Evolutionary conservation across 257 asterid genomes (phyloP).

Genomic region (Salvia splendens): DNA sequence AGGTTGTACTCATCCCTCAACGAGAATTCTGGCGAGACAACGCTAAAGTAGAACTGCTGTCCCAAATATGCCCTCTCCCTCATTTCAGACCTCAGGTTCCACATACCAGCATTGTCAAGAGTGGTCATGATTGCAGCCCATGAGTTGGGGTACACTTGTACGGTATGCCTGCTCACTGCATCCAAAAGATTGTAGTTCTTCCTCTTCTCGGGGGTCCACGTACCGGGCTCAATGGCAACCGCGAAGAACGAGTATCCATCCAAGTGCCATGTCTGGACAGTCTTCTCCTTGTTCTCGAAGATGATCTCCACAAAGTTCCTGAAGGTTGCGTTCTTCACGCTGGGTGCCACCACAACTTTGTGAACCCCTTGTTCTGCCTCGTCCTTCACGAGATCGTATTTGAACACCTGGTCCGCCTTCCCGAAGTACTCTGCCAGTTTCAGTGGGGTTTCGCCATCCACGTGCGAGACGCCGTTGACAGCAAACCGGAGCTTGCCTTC

Average conservation of each 20-base stretch:
- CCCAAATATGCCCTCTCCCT: constrained; percentile 55
- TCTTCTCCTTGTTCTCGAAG: constrained; percentile 53
- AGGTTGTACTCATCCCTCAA: constrained; percentile 54
- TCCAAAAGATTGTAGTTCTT: constrained; percentile 55
- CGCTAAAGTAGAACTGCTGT: constrained; percentile 51
- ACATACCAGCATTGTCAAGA: constrained; percentile 58
- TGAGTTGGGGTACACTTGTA: constrained; percentile 57
- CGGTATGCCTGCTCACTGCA: constrained; percentile 56
- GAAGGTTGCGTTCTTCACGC: constrained; percentile 47
- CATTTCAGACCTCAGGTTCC: constrained; percentile 56
- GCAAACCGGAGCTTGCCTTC: constrained; percentile 55
- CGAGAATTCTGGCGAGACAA: constrained; percentile 41
- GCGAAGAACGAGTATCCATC: constrained; percentile 65
- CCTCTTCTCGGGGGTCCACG: constrained; percentile 57
- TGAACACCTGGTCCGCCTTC: constrained; percentile 40
- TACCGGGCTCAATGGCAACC: constrained; percentile 56
- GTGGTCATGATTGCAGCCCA: constrained; percentile 57
- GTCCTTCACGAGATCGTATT: constrained; percentile 45
- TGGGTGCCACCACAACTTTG: constrained; percentile 35
- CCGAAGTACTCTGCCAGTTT: constrained; percentile 56
- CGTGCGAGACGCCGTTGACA: constrained; percentile 53
- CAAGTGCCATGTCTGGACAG: constrained; percentile 53
- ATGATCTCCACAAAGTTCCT: constrained; percentile 51
- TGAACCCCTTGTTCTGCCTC: constrained; percentile 33
- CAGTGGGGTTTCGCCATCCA: constrained; percentile 49